Evolutionary conservation across 2,329 filamentous ascomycete genomes (phyloP).

Genomic region (Cylindrodendrum hubeiense): DNA sequence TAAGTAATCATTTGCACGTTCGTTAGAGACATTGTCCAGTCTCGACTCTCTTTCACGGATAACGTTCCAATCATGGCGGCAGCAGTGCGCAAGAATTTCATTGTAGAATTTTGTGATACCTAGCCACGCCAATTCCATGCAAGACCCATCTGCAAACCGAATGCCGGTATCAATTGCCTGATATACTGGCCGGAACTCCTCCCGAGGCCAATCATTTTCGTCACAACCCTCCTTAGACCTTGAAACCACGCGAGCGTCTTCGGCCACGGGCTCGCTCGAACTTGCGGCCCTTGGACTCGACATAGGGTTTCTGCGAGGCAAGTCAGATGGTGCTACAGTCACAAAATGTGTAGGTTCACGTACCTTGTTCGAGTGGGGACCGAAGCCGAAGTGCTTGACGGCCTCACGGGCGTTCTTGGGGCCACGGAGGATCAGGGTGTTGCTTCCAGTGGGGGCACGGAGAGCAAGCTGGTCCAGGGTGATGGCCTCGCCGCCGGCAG

Average conservation of each 20-base stretch:
- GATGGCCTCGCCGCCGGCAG: slow-evolving; percentile 93
- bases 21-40: background rate
- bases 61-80: slow-evolving; percentile 40
- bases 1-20: background rate
- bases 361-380: slow-evolving; percentile 98
- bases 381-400: slow-evolving; percentile 99
- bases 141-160: slow-evolving; percentile 52
- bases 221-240: slow-evolving; percentile 81
- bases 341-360: slow-evolving; percentile 40
- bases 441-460: slow-evolving; percentile 93
- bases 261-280: slow-evolving; percentile 99
- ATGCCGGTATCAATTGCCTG: slow-evolving; percentile 46
- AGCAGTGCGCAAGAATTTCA: slow-evolving; percentile 46
- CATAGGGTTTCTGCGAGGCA: slow-evolving; percentile 83
- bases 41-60: background rate
- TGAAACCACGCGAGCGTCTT: slow-evolving; percentile 99
- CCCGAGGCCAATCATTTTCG: slow-evolving; percentile 42
- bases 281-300: slow-evolving; percentile 99
- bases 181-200: slow-evolving; percentile 45
- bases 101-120: slow-evolving; percentile 58
- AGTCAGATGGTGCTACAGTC: slow-evolving; percentile 46
- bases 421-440: slow-evolving; percentile 96
- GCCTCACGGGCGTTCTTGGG: slow-evolving; percentile 99
- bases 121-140: slow-evolving; percentile 62
- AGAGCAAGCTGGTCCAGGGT: slow-evolving; percentile 98